Base-by-base conservation (phyloP, 306 rosid genomes). In the Pterocarpus santalinus region DNA sequence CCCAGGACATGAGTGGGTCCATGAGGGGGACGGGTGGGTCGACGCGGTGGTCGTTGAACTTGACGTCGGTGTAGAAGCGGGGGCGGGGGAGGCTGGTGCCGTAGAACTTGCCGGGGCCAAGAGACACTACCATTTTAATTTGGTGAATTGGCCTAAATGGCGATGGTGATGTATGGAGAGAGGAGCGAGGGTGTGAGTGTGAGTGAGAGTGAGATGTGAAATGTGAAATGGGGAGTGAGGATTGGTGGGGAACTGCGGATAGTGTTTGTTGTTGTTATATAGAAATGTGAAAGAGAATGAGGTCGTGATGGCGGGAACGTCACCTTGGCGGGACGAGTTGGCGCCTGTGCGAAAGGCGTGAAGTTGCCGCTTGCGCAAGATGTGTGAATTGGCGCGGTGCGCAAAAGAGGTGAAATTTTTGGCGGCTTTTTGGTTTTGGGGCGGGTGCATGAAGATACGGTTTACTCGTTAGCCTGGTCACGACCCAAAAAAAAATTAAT, bases 31-130 rank as follows among this genome's bases (percentile, higher is more conserved):
- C 8, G 0, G 97, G 98, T 0, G 96, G 99, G 56, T 95, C 90
- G 3, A 95, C 88, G 2, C 97, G 93, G 49, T 88, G 82, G 33
- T 83, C 89, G 78, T 81, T 90, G 81, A 88, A 74, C 86, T 87
- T 91, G 78, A 90, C 81, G 78, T 94, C 95, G 39, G 90, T 70
- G 93, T 93, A 92, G 85, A 88, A 33, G 32, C 97, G 88, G 0
- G 99, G 99, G 5, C 99, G 97, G 11, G 99, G 98, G 1, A 93
- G 98, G 87, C 92, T 89, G 47, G 87, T 76, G 76, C 99, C 98
- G 85, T 90, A 95, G 88, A 95, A 91, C 60, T 90, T 95, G 44
- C 83, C 87, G 5, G 97, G 99, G 16, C 95, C 90, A 0, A 90
- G 86, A 73, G 98, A 53, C 8, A 88, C 66, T 8, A 93, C 93